Evolutionary conservation across 306 rosid species (phyloP).

Genomic region (Trifolium subterraneum): DNA sequence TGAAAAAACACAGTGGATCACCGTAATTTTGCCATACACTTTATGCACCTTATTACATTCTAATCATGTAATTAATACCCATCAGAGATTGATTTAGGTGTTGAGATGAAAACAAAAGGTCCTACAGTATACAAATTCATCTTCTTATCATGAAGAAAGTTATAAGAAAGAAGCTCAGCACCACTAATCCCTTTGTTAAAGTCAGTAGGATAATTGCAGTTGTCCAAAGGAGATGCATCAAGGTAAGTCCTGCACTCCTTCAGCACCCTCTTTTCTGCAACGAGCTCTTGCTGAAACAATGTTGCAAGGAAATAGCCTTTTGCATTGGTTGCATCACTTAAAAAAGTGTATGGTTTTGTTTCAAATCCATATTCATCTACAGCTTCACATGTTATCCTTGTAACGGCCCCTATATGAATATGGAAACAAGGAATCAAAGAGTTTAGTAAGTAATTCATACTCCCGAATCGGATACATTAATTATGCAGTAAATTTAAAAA

Average conservation of each 20-base stretch:
- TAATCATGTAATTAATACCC: background rate
- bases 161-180: constrained; percentile 1
- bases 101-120: constrained; percentile 2
- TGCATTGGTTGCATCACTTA: constrained; percentile 14
- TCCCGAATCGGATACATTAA: no score
- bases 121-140: background rate
- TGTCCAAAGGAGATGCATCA: background rate
- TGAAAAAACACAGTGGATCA: no score
- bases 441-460: no score
- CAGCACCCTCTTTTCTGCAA: background rate
- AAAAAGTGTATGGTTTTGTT: constrained; percentile 5
- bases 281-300: background rate
- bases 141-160: background rate
- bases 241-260: background rate
- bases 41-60: no score
- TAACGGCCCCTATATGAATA: background rate
- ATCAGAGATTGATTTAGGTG: background rate
- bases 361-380: background rate
- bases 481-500: no score
- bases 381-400: constrained; percentile 7
- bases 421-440: background rate
- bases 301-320: constrained; percentile 14
- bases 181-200: constrained; percentile 8
- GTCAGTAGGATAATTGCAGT: background rate
- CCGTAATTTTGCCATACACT: no score